Conservation (phyloP, 495 filamentous ascomycete genomes). For the Trichoderma erinaceum region DNA sequence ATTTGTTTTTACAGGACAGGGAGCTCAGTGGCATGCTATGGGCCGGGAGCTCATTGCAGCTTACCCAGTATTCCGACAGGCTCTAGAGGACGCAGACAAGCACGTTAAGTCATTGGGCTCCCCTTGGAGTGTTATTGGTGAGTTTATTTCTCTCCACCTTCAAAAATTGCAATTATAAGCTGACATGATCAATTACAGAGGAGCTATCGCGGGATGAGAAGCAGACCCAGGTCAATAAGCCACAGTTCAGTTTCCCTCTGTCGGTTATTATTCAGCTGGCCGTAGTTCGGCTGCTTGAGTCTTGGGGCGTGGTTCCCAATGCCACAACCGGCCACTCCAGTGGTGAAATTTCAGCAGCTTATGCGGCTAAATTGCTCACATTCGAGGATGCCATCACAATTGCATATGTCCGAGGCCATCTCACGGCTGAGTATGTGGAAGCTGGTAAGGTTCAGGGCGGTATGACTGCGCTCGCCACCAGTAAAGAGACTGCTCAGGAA, state of each 20-base stretch:
- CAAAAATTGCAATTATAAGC: background rate
- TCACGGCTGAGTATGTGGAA: slow-evolving; percentile 17
- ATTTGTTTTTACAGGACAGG: slow-evolving; percentile 32
- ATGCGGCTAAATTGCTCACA: slow-evolving; percentile 31
- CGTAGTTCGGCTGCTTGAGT: slow-evolving; percentile 39
- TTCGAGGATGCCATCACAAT: slow-evolving; percentile 40
- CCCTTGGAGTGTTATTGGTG: background rate
- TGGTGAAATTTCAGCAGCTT: slow-evolving; percentile 49
- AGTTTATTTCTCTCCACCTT: background rate
- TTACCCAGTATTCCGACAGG: slow-evolving; percentile 23
- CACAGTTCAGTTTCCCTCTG: slow-evolving; percentile 29
- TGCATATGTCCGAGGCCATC: slow-evolving; percentile 35
- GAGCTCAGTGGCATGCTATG: slow-evolving; percentile 44
- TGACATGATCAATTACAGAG: slow-evolving; percentile 16
- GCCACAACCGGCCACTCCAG: slow-evolving; percentile 50
- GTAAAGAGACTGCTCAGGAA: slow-evolving; percentile 15
- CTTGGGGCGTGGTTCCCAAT: slow-evolving; percentile 40
- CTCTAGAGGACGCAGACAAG: background rate
- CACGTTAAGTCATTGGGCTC: background rate
- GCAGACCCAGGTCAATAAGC: slow-evolving; percentile 17
- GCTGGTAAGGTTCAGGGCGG: slow-evolving; percentile 20
- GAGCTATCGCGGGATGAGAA: slow-evolving; percentile 18
- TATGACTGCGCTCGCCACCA: slow-evolving; percentile 37
- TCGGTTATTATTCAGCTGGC: slow-evolving; percentile 39
- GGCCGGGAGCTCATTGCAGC: slow-evolving; percentile 35